Base-by-base conservation (phyloP, 495 filamentous ascomycete species). In the Staphylotrichum tortipilum region DNA sequence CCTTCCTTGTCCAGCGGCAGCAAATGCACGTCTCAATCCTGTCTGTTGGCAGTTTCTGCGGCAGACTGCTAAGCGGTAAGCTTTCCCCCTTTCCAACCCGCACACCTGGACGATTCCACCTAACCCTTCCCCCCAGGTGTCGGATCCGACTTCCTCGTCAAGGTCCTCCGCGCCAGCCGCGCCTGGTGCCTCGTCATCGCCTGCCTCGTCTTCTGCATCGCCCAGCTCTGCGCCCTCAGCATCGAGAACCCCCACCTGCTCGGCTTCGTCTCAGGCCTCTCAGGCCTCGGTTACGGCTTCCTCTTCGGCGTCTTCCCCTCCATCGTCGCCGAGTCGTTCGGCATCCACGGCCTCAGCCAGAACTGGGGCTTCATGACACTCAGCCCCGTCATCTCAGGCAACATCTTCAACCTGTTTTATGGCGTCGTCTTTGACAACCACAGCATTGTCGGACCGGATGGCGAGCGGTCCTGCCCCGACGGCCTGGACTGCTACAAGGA, bases 301-400 rank as follows among this genome's bases (percentile, higher is more conserved):
- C 75, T 97, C 3, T 97, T 96, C 61, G 92, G 94, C 56, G 89
- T 94, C 45, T 95, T 86, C 69, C 94, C 92, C 8, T 86, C 94
- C 1, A 80, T 98, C 41, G 84, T 89, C 3, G 86, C 90, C 11
- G 90, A 97, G 60, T 82, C 85, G 3, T 98, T 98, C 63, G 92
- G 94, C 23, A 81, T 95, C 31, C 73, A 80, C 51, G 90, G 92
- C n/a, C 73, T 98, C 17, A 84, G 78, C 55, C 84, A 87, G 64
- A 94, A 94, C 66, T 98, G 91, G 88, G 92, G 92, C 28, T 83
- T 81, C 55, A 95, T 98, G 85, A 96, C 86, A 0, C 69, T 97
- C 15, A 79, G 84, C 11, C 89, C 90, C 0, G 84, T 94, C 5
- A 68, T 95, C 43, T 87, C 80, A 15, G 87, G 87, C 34, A 94